phyloP scores from a whole-genome alignment of 129 eudicot species.

The Erigeron canadensis region DNA sequence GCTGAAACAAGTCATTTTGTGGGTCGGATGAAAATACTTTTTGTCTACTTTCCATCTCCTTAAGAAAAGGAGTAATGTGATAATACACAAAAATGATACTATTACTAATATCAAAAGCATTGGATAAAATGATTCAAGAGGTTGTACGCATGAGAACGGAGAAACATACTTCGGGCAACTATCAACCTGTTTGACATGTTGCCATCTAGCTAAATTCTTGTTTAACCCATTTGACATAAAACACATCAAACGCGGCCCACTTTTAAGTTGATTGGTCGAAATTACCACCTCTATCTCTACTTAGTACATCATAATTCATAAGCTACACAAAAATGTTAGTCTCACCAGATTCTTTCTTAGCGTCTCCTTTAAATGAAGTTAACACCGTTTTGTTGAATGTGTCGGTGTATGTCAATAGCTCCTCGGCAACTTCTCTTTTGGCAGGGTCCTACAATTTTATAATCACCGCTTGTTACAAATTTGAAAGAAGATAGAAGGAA shows the following conservation, averaged over 20 bases:
- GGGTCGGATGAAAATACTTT: no score
- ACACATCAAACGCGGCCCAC: neutral
- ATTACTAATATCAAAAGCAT: neutral
- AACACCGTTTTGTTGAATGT: conserved; percentile 36
- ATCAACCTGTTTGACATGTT: no score
- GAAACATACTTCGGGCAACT: no score
- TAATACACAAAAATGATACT: no score
- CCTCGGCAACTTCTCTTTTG: conserved; percentile 66
- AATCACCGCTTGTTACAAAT: conserved; percentile 1
- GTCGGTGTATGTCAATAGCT: conserved; percentile 48
- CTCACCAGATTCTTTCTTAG: conserved; percentile 53
- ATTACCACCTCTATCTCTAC: neutral
- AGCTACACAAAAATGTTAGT: neutral
- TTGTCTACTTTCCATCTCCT: no score
- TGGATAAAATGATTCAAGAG: no score
- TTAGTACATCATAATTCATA: no score
- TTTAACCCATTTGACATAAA: neutral
- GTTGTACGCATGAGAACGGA: no score
- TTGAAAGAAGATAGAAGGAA: neutral
- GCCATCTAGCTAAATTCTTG: no score
- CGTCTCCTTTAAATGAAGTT: conserved; percentile 48
- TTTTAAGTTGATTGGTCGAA: neutral
- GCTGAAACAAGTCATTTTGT: no score
- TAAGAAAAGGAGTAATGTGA: no score
- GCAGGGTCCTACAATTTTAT: conserved; percentile 46